Percentiles rank a stretch among this genome's conserved stretches.
Evolutionary conservation across 345 rosid genomes (phyloP).

Genomic region (Boechera retrofracta): DNA sequence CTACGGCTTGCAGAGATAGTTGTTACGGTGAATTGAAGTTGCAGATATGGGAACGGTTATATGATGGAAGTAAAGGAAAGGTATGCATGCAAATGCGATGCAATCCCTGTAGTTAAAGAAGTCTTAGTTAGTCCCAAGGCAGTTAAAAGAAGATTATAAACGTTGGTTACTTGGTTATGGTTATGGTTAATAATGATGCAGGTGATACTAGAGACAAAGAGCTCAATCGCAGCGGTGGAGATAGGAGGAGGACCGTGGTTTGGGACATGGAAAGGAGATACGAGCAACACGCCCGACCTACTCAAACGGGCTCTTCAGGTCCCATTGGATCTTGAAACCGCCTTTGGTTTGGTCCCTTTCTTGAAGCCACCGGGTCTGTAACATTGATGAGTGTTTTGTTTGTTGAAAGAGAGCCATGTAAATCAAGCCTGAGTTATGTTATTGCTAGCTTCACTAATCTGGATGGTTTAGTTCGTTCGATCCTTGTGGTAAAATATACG

Average conservation of each 20-base stretch:
- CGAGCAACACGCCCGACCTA: slow-evolving; percentile 61
- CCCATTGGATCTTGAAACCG: slow-evolving; percentile 70
- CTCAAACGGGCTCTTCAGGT: slow-evolving; percentile 55
- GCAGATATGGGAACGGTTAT: slow-evolving; percentile 79
- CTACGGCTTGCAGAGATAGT: slow-evolving; percentile 90
- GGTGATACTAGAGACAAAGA: slow-evolving; percentile 76
- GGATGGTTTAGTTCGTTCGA: slow-evolving; percentile 13
- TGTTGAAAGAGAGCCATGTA: slow-evolving; percentile 17
- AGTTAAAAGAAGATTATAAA: slow-evolving; percentile 6
- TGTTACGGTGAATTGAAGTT: slow-evolving; percentile 74
- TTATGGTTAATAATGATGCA: slow-evolving; percentile 41
- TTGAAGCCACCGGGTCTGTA: slow-evolving; percentile 90
- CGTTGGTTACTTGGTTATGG: slow-evolving; percentile 5
- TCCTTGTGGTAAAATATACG: slow-evolving; percentile 23
- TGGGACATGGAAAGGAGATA: slow-evolving; percentile 79
- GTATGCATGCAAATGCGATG: slow-evolving; percentile 43
- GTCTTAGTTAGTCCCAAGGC: slow-evolving; percentile 3
- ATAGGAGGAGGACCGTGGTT: slow-evolving; percentile 99
- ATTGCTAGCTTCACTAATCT: slow-evolving; percentile 25
- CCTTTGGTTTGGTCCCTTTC: slow-evolving; percentile 60
- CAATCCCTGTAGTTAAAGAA: slow-evolving; percentile 1
- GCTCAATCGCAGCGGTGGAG: slow-evolving; percentile 89
- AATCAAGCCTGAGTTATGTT: slow-evolving; percentile 10
- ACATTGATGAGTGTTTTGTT: slow-evolving; percentile 21
- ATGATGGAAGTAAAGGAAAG: slow-evolving; percentile 86